Evolutionary conservation across 352 stramenopile species (phyloP).

Genomic region (Ophiocytium majus): DNA sequence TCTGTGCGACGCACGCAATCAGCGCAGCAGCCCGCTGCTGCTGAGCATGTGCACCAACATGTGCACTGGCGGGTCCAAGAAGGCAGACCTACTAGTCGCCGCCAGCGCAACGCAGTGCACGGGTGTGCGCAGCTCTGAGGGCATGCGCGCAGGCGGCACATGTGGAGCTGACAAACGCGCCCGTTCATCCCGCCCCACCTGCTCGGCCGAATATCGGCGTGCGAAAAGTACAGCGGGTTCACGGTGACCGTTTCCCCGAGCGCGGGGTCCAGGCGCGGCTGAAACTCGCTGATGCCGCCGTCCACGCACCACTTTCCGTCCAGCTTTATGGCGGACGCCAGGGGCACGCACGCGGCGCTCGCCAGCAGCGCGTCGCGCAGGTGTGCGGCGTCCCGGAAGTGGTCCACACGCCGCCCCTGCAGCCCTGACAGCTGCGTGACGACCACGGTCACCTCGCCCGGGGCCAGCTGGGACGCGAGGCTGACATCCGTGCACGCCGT

Average conservation of each 20-base stretch:
- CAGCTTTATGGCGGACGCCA: background rate
- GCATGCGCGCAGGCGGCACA: no score
- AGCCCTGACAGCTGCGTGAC: conserved; percentile 18
- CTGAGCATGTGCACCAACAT: no score
- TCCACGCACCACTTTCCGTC: background rate
- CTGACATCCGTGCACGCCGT: background rate
- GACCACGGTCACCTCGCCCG: conserved; percentile 5
- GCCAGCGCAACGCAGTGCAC: no score
- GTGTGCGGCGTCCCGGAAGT: background rate
- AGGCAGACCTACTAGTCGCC: no score
- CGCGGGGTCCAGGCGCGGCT: conserved; percentile 25
- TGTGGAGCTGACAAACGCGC: no score
- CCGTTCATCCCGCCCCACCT: no score
- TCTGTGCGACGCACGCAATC: no score
- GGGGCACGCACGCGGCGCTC: background rate
- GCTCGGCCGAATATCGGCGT: conserved; percentile 52
- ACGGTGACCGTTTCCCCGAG: conserved; percentile 50
- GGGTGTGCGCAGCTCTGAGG: no score
- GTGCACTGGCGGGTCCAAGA: no score
- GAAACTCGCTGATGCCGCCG: conserved; percentile 29
- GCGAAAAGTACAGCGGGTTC: conserved; percentile 58
- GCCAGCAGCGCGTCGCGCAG: conserved; percentile 1
- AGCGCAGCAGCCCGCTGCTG: no score
- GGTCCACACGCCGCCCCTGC: background rate
- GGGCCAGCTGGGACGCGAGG: background rate